Conservation (phyloP, 2,329 filamentous ascomycete species). For the Aspergillus pseudotamarii region DNA sequence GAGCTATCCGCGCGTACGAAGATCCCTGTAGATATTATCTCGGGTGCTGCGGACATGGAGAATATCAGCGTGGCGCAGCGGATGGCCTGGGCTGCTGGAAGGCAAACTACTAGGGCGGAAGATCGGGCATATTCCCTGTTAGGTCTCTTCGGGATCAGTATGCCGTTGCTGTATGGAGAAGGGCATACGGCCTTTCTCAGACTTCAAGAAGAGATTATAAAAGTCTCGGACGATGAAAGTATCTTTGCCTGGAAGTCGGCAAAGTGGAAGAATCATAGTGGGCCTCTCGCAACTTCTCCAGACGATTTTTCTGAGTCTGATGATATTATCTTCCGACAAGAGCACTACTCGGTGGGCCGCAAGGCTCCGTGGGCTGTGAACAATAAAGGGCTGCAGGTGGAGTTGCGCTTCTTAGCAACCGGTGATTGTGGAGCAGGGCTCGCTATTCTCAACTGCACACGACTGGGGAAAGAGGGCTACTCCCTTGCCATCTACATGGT, state of each 20-base stretch:
- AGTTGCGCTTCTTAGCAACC: background rate
- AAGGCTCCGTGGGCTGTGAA: background rate
- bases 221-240: slow-evolving; percentile 12
- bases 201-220: slow-evolving; percentile 19
- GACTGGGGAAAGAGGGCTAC: too few species aligned
- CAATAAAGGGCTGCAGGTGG: background rate
- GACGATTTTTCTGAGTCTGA: background rate
- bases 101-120: slow-evolving; percentile 39
- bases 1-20: too few species aligned
- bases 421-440: too few species aligned
- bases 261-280: too few species aligned
- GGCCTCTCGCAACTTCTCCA: background rate
- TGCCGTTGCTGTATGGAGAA: slow-evolving; percentile 50
- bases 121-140: slow-evolving; percentile 51
- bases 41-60: background rate
- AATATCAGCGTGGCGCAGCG: slow-evolving; percentile 32
- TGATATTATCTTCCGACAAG: background rate
- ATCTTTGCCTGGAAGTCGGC: slow-evolving; percentile 13
- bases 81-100: slow-evolving; percentile 45
- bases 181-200: slow-evolving; percentile 25
- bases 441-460: too few species aligned
- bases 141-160: slow-evolving; percentile 49
- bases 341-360: background rate
- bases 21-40: background rate
- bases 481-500: too few species aligned